Evolutionary conservation across 805 yeast genomes (phyloP).

Genomic region (Kodamaea leandrae): DNA sequence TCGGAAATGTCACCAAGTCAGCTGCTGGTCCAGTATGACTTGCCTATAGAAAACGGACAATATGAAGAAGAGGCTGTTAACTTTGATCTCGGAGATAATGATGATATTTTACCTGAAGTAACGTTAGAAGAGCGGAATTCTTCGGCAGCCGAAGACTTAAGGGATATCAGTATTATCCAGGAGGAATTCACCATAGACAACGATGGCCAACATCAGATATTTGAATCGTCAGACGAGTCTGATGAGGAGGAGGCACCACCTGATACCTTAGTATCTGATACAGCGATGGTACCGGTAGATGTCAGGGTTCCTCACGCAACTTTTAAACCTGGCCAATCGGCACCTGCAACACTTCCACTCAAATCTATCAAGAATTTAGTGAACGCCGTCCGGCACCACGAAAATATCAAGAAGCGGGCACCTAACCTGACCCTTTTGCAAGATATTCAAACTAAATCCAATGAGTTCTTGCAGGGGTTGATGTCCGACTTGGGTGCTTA

Average conservation of each 20-base stretch:
- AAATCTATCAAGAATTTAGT: conserved; percentile 19
- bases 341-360: conserved; percentile 10
- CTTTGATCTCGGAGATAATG: too few relatives aligned
- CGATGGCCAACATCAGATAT: conserved; percentile 5
- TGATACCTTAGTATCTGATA: background rate
- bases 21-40: too few relatives aligned
- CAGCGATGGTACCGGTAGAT: background rate
- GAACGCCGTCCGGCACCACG: conserved; percentile 9
- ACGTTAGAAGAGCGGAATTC: too few relatives aligned
- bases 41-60: too few relatives aligned
- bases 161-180: conserved; percentile 10
- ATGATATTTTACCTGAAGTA: too few relatives aligned
- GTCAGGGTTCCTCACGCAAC: conserved; percentile 2
- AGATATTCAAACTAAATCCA: conserved; percentile 28
- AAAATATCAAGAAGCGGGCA: conserved; percentile 1
- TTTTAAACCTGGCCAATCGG: background rate
- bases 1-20: too few relatives aligned
- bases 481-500: conserved; percentile 35
- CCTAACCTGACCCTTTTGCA: conserved; percentile 12
- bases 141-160: too few relatives aligned
- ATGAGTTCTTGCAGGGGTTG: conserved; percentile 29
- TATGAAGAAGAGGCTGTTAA: too few relatives aligned
- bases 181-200: conserved; percentile 15
- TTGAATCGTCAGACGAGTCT: conserved; percentile 10
- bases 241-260: conserved; percentile 1